A percentile compares a stretch with the other conserved stretches of the same genome.
These are phyloP conservation scores for Neoconidiobolus thromboides DNA, from an alignment of 371 early-diverging fungal genomes.

Conservation along the genomic window DNA sequence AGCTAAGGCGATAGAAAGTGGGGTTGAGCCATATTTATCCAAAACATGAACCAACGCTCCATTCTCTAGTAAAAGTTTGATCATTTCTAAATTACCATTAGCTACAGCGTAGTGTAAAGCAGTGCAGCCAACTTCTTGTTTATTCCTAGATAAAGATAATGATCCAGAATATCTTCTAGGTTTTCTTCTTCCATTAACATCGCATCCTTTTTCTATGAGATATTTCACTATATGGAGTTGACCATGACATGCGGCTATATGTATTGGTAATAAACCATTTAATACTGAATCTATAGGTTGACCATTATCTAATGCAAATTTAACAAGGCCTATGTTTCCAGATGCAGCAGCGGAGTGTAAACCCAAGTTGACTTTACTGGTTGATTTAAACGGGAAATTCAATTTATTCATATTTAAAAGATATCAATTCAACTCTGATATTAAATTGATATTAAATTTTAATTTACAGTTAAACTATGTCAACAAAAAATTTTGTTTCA, in stretches of 20 bases:
- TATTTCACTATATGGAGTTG: constrained; percentile 44
- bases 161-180: background rate
- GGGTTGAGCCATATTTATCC: background rate
- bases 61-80: background rate
- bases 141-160: background rate
- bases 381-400: background rate
- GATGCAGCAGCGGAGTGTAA: constrained; percentile 40
- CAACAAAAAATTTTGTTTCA: too few species aligned
- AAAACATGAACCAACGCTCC: background rate
- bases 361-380: constrained; percentile 17
- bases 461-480: too few species aligned
- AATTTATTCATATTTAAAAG: background rate
- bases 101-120: background rate
- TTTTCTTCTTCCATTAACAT: constrained; percentile 40
- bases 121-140: background rate
- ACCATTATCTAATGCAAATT: constrained; percentile 50
- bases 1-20: background rate
- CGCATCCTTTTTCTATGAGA: constrained; percentile 47
- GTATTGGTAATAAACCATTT: constrained; percentile 46
- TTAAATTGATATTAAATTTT: too few species aligned
- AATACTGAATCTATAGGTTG: constrained; percentile 43
- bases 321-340: constrained; percentile 46
- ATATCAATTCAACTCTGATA: too few species aligned
- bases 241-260: constrained; percentile 41
- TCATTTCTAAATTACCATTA: background rate